phyloP scores from a whole-genome alignment of 2,329 filamentous ascomycete genomes.

The Pseudopithomyces maydicus region DNA sequence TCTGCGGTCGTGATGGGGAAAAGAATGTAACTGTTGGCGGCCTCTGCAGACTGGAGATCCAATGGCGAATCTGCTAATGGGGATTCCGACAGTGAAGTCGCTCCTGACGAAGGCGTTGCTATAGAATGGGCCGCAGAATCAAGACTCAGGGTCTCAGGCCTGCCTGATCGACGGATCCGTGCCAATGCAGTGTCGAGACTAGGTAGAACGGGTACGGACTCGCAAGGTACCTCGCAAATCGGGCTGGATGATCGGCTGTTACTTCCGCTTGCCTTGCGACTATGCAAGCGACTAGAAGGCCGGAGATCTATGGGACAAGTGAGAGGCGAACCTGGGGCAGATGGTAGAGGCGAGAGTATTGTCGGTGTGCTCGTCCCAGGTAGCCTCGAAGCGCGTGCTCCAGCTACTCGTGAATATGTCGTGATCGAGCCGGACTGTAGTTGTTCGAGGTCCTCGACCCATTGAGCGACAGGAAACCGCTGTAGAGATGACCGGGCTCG shows the following conservation, averaged over 20 bases:
- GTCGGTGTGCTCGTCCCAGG: slow-evolving; percentile 4
- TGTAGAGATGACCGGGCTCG: slow-evolving; percentile 68
- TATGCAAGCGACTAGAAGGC: slow-evolving; percentile 18
- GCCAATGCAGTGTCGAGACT: slow-evolving; percentile 2
- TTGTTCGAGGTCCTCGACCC: slow-evolving; percentile 68
- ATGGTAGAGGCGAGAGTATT: slow-evolving; percentile 18
- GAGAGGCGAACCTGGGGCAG: slow-evolving; percentile 17
- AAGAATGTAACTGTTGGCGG: slow-evolving; percentile 11
- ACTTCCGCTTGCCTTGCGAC: slow-evolving; percentile 15
- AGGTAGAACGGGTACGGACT: background rate
- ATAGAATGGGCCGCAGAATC: slow-evolving; percentile 4
- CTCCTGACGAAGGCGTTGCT: background rate
- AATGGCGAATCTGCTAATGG: slow-evolving; percentile 9
- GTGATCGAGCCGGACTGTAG: slow-evolving; percentile 66
- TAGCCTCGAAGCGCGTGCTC: slow-evolving; percentile 1
- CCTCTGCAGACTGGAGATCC: slow-evolving; percentile 3
- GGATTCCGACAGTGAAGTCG: slow-evolving; percentile 6
- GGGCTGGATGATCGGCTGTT: slow-evolving; percentile 20
- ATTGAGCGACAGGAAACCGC: slow-evolving; percentile 70
- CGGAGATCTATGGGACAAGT: slow-evolving; percentile 19
- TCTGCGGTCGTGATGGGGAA: slow-evolving; percentile 13
- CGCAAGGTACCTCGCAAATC: slow-evolving; percentile 10
- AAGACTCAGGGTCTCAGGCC: slow-evolving; percentile 12
- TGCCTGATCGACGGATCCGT: slow-evolving; percentile 1
- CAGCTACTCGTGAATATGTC: slow-evolving; percentile 52